Evolutionary conservation across 768 basidiomycete species (phyloP).

Genomic region (Amanita polypyramis): DNA sequence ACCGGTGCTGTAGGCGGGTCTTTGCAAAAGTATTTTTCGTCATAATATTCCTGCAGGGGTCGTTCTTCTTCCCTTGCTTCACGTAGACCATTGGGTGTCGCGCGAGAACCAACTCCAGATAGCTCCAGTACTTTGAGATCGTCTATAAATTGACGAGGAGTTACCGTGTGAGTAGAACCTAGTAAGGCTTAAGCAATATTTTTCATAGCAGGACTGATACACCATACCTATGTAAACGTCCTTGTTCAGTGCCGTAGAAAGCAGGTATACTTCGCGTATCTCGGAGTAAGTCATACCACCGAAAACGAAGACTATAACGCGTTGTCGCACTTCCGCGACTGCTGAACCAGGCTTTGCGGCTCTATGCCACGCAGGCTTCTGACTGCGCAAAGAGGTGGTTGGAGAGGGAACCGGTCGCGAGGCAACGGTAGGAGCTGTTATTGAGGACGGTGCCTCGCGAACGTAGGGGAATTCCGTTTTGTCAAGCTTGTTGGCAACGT

Average conservation of each 20-base stretch:
- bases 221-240: constrained; percentile 82
- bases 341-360: constrained; percentile 38
- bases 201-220: not conserved
- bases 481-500: constrained; percentile 70
- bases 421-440: constrained; percentile 30
- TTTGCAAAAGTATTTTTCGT: constrained; percentile 63
- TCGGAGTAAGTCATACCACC: constrained; percentile 97
- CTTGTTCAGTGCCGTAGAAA: constrained; percentile 65
- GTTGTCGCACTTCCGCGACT: constrained; percentile 48
- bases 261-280: constrained; percentile 77
- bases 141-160: constrained; percentile 75
- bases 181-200: not conserved
- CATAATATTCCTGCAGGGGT: constrained; percentile 67
- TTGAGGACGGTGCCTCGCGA: constrained; percentile 59
- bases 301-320: constrained; percentile 82
- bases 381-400: constrained; percentile 74
- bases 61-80: constrained; percentile 34
- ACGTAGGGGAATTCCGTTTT: constrained; percentile 80
- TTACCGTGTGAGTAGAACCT: constrained; percentile 88
- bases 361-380: constrained; percentile 85
- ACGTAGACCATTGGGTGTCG: constrained; percentile 58
- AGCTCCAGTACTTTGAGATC: constrained; percentile 84
- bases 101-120: constrained; percentile 73
- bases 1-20: constrained; percentile 49
- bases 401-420: constrained; percentile 43